Evolutionary conservation across 2,329 filamentous ascomycete species (phyloP), one percentile per base, ranked within the genome.

Genomic region (Cytospora piceae): DNA sequence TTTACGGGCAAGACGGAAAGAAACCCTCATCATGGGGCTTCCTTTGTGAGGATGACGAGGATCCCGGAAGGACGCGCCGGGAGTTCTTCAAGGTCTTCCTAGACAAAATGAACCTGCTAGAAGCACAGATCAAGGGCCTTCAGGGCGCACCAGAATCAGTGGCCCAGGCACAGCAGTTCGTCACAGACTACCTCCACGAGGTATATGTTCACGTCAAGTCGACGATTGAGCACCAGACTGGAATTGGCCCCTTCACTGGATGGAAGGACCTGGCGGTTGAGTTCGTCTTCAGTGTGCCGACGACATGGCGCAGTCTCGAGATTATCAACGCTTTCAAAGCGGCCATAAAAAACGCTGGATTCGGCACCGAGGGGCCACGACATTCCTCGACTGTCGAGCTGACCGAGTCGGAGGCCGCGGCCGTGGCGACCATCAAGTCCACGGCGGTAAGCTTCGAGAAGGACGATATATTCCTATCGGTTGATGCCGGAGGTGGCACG

Each of bases 11-110:
- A 39, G 65, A 72, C 6, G 74, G 79, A 65, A 72, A 72, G 4
- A 74, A 67, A 12, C 73, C 84, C 7, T 81, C 81, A 0, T 83
- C 81, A 0, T 86, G 84, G 84, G 83, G 84, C 0, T 85, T 82
- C 69, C 74, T 82, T 32, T 85, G 83, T 51, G 79, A 80, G 31
- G 80, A 83, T 11, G 77, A 81, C 20, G 77, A 81, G 27, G 79
- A 75, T 49, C 63, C 71, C 0, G 73, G 70, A 20, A 80, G 78
- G 63, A 71, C 69, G 8, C 75, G 76, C 4, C 75, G 76, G 9
- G 82, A 85, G 63, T 84, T 84, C 77, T 86, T 86, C 77, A 85
- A 86, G 70, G 83, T 83, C 67, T 85, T 81, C 69, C 77, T 85
- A 17, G 83, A 85, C 61, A 74, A 77, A 5, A 76, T 77, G 11